phyloP scores from a whole-genome alignment of 805 yeast genomes.

The Vanderwaltozyma polyspora region DNA sequence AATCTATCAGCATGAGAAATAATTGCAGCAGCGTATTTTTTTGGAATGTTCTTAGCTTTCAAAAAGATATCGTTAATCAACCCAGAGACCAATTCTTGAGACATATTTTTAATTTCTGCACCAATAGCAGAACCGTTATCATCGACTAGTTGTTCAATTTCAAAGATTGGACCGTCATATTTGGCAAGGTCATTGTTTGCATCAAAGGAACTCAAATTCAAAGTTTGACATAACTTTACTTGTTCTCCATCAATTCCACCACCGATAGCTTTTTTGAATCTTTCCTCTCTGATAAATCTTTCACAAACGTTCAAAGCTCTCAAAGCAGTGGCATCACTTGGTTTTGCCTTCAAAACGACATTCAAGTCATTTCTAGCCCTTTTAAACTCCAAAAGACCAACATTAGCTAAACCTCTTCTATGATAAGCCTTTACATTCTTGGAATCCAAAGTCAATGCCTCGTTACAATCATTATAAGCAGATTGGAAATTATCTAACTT shows the following conservation, averaged over 20 bases:
- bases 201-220: constrained; percentile 21
- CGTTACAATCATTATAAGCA: constrained; percentile 69
- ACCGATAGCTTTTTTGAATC: constrained; percentile 81
- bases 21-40: constrained; percentile 72
- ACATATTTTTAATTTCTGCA: constrained; percentile 32
- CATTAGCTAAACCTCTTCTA: constrained; percentile 72
- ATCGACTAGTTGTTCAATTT: constrained; percentile 20
- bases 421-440: constrained; percentile 70
- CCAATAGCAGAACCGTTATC: constrained; percentile 19
- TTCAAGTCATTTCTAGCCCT: constrained; percentile 64
- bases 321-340: constrained; percentile 58
- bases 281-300: constrained; percentile 54
- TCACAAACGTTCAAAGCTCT: constrained; percentile 52
- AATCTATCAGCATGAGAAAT: constrained; percentile 58
- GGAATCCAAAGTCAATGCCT: constrained; percentile 58
- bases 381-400: constrained; percentile 65
- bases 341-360: constrained; percentile 47
- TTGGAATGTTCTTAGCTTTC: constrained; percentile 64
- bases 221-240: constrained; percentile 20
- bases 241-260: constrained; percentile 38
- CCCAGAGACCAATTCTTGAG: constrained; percentile 43
- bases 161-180: constrained; percentile 22
- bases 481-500: constrained; percentile 78
- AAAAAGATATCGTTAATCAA: constrained; percentile 61
- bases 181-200: constrained; percentile 23